A percentile compares a stretch with the other conserved stretches of the same genome.
Conservation (phyloP, 352 stramenopile species). For the Hyaloperonospora brassicae region DNA sequence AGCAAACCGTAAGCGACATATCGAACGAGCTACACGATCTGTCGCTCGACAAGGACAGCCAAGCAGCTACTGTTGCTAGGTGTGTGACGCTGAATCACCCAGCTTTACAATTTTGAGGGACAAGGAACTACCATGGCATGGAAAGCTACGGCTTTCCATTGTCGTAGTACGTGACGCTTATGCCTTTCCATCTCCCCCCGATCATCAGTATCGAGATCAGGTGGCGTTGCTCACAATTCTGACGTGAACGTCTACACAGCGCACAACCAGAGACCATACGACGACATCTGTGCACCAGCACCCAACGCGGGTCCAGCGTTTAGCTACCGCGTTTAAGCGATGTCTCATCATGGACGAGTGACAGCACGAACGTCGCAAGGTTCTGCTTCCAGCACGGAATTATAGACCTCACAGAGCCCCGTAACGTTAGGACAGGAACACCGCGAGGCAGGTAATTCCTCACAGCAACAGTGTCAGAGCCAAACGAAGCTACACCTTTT, state of each 20-base stretch:
- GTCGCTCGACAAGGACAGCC: constrained; percentile 13
- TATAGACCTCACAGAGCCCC: constrained; percentile 16
- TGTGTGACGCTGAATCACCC: too few species aligned
- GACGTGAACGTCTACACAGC: constrained; percentile 16
- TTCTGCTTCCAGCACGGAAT: constrained; percentile 11
- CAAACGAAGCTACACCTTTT: constrained; percentile 19
- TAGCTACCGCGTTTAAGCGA: constrained; percentile 1
- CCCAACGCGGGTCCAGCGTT: not conserved
- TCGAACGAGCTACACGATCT: constrained; percentile 26
- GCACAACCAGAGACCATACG: not conserved
- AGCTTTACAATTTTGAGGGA: too few species aligned
- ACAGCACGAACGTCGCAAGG: constrained; percentile 11
- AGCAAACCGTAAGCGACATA: constrained; percentile 16
- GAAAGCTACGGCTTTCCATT: too few species aligned
- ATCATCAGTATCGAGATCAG: too few species aligned
- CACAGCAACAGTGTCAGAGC: constrained; percentile 10
- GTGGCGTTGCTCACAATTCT: too few species aligned
- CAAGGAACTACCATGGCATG: too few species aligned
- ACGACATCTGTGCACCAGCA: constrained; percentile 21
- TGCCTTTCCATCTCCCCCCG: too few species aligned
- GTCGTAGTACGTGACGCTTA: too few species aligned
- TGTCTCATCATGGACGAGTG: constrained; percentile 4
- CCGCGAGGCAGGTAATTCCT: constrained; percentile 18
- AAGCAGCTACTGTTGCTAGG: not conserved
- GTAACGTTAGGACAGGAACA: constrained; percentile 24